These are phyloP conservation scores for Hyaloperonospora arabidopsidis DNA, from an alignment of 352 stramenopile genomes.

Conservation along the genomic window DNA sequence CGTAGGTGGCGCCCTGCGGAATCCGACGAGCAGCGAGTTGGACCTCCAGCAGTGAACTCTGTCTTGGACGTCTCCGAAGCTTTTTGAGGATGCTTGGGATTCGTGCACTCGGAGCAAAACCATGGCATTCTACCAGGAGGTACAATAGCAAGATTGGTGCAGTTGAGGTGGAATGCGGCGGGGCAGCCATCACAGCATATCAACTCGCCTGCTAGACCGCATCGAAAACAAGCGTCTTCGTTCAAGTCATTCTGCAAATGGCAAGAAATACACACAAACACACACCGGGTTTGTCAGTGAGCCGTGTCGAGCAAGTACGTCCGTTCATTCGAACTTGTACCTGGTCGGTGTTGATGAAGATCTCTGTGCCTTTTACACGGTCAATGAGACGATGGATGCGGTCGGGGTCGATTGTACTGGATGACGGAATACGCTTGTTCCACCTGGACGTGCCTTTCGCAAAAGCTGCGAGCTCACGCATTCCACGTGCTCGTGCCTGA, in stretches of 20 bases:
- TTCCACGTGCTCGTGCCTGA: constrained; percentile 40
- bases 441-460: constrained; percentile 56
- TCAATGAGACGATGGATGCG: constrained; percentile 68
- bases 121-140: constrained; percentile 46
- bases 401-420: constrained; percentile 39
- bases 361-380: constrained; percentile 49
- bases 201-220: constrained; percentile 55
- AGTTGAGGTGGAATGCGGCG: constrained; percentile 69
- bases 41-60: constrained; percentile 10
- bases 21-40: constrained; percentile 17
- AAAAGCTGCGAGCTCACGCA: constrained; percentile 54
- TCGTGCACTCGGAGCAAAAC: constrained; percentile 68
- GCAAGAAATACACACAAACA: constrained; percentile 4
- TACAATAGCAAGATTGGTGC: constrained; percentile 56
- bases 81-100: constrained; percentile 33
- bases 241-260: constrained; percentile 60
- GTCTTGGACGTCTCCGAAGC: constrained; percentile 11
- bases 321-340: constrained; percentile 24
- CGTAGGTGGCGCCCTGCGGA: constrained; percentile 37
- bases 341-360: constrained; percentile 50
- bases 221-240: constrained; percentile 74
- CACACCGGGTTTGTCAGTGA: constrained; percentile 7
- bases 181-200: constrained; percentile 80
- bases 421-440: constrained; percentile 51
- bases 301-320: background rate